Conservation (phyloP, 345 rosid species). For the Populus nigra region DNA sequence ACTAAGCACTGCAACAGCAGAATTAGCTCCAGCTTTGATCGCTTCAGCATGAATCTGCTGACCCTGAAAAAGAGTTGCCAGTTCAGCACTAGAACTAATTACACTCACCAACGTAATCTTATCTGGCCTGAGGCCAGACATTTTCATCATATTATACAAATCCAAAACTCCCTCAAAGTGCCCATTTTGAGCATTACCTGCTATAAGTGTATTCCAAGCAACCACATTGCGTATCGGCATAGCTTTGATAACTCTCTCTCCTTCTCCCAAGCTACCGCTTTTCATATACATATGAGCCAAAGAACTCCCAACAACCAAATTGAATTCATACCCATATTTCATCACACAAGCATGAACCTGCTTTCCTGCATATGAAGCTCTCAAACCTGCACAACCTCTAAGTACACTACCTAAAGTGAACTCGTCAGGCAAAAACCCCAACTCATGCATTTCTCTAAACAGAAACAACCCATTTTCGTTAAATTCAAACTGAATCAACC, state of each 20-base stretch:
- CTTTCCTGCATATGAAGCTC: constrained; percentile 39
- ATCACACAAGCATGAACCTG: constrained; percentile 54
- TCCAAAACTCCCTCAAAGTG: constrained; percentile 46
- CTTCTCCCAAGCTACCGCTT: constrained; percentile 52
- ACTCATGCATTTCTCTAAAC: constrained; percentile 48
- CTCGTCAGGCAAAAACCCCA: constrained; percentile 55
- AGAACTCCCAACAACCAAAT: constrained; percentile 58
- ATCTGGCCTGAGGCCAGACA: constrained; percentile 52
- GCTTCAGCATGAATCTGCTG: constrained; percentile 76
- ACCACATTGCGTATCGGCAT: constrained; percentile 49
- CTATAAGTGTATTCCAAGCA: constrained; percentile 74
- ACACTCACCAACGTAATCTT: constrained; percentile 63
- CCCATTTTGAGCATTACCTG: constrained; percentile 67
- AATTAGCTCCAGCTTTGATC: constrained; percentile 50
- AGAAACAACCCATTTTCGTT: constrained; percentile 58
- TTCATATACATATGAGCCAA: constrained; percentile 82
- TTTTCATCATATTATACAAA: constrained; percentile 57
- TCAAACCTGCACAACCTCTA: constrained; percentile 61
- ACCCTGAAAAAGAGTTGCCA: constrained; percentile 70
- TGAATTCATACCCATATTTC: constrained; percentile 49
- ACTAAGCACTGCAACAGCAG: constrained; percentile 50
- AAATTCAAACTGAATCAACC: constrained; percentile 48
- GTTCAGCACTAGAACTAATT: constrained; percentile 67
- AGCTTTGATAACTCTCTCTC: constrained; percentile 50
- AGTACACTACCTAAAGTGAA: constrained; percentile 64